These are phyloP conservation scores for Pseudogymnoascus sp. DNA, from an alignment of 2,329 filamentous ascomycete species.

Conservation along the genomic window DNA sequence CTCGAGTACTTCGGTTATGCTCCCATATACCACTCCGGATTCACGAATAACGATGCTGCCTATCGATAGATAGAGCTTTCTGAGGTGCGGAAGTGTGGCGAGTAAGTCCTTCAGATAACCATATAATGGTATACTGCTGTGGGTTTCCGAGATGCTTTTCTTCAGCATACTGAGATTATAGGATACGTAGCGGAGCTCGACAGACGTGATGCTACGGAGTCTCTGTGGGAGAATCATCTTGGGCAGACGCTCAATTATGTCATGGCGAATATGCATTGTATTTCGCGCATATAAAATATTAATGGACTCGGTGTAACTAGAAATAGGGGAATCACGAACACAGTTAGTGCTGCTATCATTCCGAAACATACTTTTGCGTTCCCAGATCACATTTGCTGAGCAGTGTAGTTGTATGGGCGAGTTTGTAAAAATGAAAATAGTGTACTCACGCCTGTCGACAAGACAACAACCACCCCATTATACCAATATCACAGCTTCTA, in stretches of 20 bases:
- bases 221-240: neutral
- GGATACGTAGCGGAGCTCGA: neutral
- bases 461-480: neutral
- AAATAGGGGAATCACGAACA: neutral
- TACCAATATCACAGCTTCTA: neutral
- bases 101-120: neutral
- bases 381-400: neutral
- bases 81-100: neutral
- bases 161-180: neutral
- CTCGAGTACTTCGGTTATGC: neutral
- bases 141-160: neutral
- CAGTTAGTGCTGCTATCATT: neutral
- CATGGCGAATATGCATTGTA: neutral
- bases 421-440: neutral
- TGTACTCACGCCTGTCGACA: neutral
- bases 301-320: neutral
- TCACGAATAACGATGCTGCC: neutral
- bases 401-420: neutral
- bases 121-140: neutral
- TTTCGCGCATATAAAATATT: neutral
- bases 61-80: neutral
- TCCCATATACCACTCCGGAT: neutral
- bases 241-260: neutral
- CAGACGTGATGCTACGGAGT: neutral
- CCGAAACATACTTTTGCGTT: neutral